These are phyloP conservation scores for Cladosporium sp. DNA, from an alignment of 2,329 filamentous ascomycete genomes.

Conservation along the genomic window DNA sequence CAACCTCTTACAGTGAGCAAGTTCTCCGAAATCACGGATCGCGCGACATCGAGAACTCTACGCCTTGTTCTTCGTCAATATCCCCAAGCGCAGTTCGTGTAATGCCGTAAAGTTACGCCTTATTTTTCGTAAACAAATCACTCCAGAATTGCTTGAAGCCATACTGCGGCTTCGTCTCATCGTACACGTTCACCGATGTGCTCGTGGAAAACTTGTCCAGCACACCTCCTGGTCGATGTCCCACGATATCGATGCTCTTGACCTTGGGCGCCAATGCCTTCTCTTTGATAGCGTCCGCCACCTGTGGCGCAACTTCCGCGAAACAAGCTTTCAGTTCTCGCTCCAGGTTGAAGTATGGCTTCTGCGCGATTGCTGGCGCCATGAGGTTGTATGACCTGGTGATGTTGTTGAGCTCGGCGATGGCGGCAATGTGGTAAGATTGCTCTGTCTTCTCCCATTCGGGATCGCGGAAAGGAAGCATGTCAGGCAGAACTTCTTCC, in stretches of 20 bases:
- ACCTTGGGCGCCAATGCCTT: slow-evolving; percentile 57
- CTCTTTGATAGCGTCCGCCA: slow-evolving; percentile 72
- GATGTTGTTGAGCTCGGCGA: slow-evolving; percentile 76
- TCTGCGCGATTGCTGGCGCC: slow-evolving; percentile 88
- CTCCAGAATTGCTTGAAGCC: slow-evolving; percentile 88
- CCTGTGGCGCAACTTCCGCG: slow-evolving; percentile 77
- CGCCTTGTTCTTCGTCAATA: slow-evolving; percentile 44
- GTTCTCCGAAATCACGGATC: background rate
- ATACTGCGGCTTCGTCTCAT: slow-evolving; percentile 75
- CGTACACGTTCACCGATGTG: slow-evolving; percentile 64
- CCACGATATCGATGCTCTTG: slow-evolving; percentile 44
- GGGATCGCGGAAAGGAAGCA: slow-evolving; percentile 70
- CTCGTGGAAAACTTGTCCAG: slow-evolving; percentile 62
- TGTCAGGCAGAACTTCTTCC: slow-evolving; percentile 28
- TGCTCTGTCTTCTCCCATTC: slow-evolving; percentile 73
- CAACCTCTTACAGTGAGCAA: background rate
- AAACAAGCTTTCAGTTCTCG: slow-evolving; percentile 81
- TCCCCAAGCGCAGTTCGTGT: no score
- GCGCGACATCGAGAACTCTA: background rate
- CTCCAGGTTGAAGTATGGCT: slow-evolving; percentile 83
- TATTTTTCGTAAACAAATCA: slow-evolving; percentile 63
- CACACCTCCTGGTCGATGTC: slow-evolving; percentile 54
- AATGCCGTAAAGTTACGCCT: background rate
- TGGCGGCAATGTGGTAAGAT: slow-evolving; percentile 73
- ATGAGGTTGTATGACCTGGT: slow-evolving; percentile 92